These are phyloP conservation scores for Diplodia seriata DNA, from an alignment of 2,329 filamentous ascomycete species.

Conservation along the genomic window DNA sequence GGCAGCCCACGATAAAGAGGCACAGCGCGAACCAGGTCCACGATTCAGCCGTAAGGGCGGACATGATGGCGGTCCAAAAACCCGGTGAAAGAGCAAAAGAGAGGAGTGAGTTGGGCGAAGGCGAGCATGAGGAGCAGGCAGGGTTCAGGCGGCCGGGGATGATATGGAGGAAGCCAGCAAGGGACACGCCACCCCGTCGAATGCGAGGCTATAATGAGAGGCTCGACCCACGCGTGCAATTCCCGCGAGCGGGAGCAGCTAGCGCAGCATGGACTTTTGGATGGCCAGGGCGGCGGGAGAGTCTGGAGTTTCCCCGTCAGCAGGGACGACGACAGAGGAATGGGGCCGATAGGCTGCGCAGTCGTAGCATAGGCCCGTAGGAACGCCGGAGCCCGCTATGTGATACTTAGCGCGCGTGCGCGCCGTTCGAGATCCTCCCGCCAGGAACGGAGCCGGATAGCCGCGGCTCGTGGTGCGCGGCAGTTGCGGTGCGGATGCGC, in stretches of 20 bases:
- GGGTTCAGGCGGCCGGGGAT: not conserved
- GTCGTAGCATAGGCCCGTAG: not conserved
- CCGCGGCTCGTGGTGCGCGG: not conserved
- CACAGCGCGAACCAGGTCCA: constrained; percentile 57
- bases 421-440: constrained; percentile 16
- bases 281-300: constrained; percentile 6
- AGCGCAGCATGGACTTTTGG: constrained; percentile 10
- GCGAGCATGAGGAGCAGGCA: constrained; percentile 3
- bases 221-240: not conserved
- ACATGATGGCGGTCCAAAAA: constrained; percentile 8
- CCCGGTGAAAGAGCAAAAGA: not conserved
- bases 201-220: not conserved
- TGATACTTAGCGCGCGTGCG: constrained; percentile 25
- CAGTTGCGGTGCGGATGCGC: not conserved
- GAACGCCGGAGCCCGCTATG: constrained; percentile 11
- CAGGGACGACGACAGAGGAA: not conserved
- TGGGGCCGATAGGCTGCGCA: constrained; percentile 8
- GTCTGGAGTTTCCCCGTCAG: constrained; percentile 6
- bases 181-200: not conserved
- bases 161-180: not conserved
- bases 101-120: not conserved
- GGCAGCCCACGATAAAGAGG: constrained; percentile 41
- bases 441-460: constrained; percentile 8
- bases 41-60: constrained; percentile 49
- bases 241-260: constrained; percentile 14